These are phyloP conservation scores for Suhomyces emberorum DNA, from an alignment of 805 yeast genomes.

Conservation along the genomic window DNA sequence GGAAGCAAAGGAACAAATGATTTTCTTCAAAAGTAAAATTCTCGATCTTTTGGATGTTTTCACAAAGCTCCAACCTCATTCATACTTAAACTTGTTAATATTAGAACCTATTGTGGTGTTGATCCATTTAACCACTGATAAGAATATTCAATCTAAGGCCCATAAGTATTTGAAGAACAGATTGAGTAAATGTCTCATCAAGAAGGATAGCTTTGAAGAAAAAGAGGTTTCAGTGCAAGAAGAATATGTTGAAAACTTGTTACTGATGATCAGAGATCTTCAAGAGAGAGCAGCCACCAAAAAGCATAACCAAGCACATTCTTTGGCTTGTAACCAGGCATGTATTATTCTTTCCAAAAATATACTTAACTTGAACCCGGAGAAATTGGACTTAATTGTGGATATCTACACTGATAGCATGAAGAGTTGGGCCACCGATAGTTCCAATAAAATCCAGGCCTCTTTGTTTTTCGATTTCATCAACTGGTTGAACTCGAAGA, in stretches of 20 bases:
- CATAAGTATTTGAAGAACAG: constrained; percentile 64
- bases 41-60: constrained; percentile 74
- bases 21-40: constrained; percentile 72
- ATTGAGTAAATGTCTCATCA: constrained; percentile 49
- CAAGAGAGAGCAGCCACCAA: constrained; percentile 41
- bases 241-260: constrained; percentile 8
- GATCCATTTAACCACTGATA: constrained; percentile 66
- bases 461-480: constrained; percentile 70
- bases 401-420: constrained; percentile 55
- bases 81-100: constrained; percentile 40
- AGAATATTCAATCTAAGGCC: constrained; percentile 67
- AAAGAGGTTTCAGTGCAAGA: constrained; percentile 14
- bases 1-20: constrained; percentile 76
- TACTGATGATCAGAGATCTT: constrained; percentile 34
- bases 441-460: constrained; percentile 47
- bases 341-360: constrained; percentile 65
- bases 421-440: constrained; percentile 56
- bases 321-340: constrained; percentile 60
- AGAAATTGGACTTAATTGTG: constrained; percentile 42
- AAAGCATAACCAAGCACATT: constrained; percentile 47
- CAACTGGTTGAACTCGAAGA: constrained; percentile 70
- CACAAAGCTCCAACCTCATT: constrained; percentile 43
- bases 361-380: constrained; percentile 35
- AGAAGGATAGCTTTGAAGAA: constrained; percentile 16
- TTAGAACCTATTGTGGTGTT: constrained; percentile 57